Evolutionary conservation across 768 basidiomycete genomes (phyloP), one percentile per base, ranked within the genome.

Genomic region (Mycena vitilis): DNA sequence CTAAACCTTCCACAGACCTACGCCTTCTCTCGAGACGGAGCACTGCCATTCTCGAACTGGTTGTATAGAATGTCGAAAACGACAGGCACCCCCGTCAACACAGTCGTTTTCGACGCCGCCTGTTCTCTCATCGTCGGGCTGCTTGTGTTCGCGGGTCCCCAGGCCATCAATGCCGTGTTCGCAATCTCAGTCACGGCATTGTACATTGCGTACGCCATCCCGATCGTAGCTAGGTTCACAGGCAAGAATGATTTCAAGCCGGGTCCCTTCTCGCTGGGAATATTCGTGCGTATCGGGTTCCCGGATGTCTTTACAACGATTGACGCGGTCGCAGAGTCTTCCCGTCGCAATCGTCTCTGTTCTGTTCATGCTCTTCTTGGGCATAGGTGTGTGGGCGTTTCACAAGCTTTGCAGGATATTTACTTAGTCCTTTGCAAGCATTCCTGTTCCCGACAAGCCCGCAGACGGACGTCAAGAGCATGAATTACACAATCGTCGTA

Each of bases 401-500:
- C 15, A 5, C 15, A 15, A 40, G 22, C 22, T 12, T 18, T 36
- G n/a, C 12, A 18, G 22, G 8, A 37, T 37, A n/a, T 11, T 61
- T 34, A 61, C 36, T 13, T n/a, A 40, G 10, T 8, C 44, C 8
- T 11, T 1, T 44, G 30, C 30, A 30, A 47, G 84, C 87, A 1
- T 85, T 87, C 74, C 76, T 86, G 67, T 90, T 89, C 80, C 89
- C 87, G 10, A 77, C 81, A 1, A 83, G 78, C 18, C 85, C 84
- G 15, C 74, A 77, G 15, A 81, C 88, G 5, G 66, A 61, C 11
- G 72, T 80, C 0, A n/a, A 48, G 15, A 77, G 78, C 59, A 89
- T 91, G 88, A 91, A 91, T 76, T 91, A 91, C 68, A 83, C 85
- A 0, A 79, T 88, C 51, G 88, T 89, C 48, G 89, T 91, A 3